Percentiles rank a stretch among this genome's conserved stretches.
These are phyloP conservation scores for Candida anutae DNA, from an alignment of 1,139 yeast species.

Conservation along the genomic window DNA sequence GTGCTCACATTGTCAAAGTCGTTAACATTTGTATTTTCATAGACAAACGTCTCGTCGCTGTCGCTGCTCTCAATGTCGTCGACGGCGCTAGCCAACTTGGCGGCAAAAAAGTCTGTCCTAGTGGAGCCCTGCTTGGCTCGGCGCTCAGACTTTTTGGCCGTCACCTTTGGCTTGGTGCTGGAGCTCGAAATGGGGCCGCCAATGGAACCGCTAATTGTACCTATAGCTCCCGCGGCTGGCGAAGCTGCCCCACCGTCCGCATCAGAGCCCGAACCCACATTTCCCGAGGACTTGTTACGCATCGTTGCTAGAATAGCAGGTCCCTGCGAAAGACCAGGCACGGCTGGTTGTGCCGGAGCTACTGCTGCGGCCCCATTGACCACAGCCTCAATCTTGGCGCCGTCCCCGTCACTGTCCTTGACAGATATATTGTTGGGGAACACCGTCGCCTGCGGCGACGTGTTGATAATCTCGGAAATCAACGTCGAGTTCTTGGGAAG, in stretches of 20 bases:
- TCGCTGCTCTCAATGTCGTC: constrained; percentile 84
- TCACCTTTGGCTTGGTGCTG: constrained; percentile 2
- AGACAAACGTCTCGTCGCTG: constrained; percentile 90
- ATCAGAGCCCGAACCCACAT: background rate
- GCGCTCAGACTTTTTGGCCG: constrained; percentile 9
- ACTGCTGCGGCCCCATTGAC: background rate
- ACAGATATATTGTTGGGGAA: constrained; percentile 15
- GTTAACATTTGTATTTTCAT: constrained; percentile 47
- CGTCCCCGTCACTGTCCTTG: background rate
- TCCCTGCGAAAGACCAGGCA: background rate
- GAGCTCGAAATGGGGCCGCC: constrained; percentile 1
- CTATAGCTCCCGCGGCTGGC: background rate
- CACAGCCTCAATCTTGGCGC: constrained; percentile 1
- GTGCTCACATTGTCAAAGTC: constrained; percentile 11
- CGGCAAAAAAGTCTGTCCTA: constrained; percentile 89
- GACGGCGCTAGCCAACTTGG: constrained; percentile 87
- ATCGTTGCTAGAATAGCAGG: background rate
- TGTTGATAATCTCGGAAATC: constrained; percentile 28
- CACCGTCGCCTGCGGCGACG: constrained; percentile 23
- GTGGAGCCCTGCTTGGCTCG: constrained; percentile 29
- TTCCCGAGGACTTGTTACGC: constrained; percentile 1
- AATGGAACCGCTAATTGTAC: background rate
- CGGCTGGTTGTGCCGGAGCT: background rate
- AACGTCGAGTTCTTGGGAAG: constrained; percentile 27
- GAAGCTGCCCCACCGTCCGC: too few species aligned